These are phyloP conservation scores for Mikania micrantha DNA, from an alignment of 129 eudicot species.

Conservation along the genomic window DNA sequence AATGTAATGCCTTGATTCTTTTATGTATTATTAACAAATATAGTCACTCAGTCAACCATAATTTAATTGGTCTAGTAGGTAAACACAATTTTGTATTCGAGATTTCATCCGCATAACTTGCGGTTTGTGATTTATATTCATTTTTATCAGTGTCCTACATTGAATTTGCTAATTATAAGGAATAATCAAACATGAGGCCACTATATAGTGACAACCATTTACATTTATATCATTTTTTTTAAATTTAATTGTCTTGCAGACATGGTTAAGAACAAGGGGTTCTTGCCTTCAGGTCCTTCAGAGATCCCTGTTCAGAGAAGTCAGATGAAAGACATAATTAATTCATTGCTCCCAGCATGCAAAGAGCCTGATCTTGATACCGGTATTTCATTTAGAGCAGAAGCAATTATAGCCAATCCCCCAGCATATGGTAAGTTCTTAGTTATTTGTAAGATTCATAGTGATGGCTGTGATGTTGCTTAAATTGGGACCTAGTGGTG, in stretches of 20 bases:
- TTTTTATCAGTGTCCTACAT: not conserved
- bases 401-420: slow-evolving; percentile 97
- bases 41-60: not conserved
- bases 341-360: slow-evolving; percentile 88
- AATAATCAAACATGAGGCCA: slow-evolving; percentile 2
- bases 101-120: not conserved
- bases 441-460: not conserved
- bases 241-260: slow-evolving; percentile 35
- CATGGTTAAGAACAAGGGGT: slow-evolving; percentile 98
- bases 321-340: slow-evolving; percentile 86
- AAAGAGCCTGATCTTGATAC: slow-evolving; percentile 85
- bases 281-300: slow-evolving; percentile 98
- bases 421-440: slow-evolving; percentile 82
- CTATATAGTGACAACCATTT: not conserved
- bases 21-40: not conserved
- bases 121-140: not conserved
- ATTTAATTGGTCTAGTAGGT: slow-evolving; percentile 2
- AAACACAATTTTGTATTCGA: not conserved
- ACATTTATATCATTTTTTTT: not conserved
- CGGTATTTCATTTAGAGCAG: slow-evolving; percentile 82
- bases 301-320: slow-evolving; percentile 90
- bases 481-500: not conserved
- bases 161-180: not conserved
- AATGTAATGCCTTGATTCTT: not conserved
- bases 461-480: too few species aligned